Conservation (phyloP, 208 protist species). For the Acanthamoeba healyi region DNA sequence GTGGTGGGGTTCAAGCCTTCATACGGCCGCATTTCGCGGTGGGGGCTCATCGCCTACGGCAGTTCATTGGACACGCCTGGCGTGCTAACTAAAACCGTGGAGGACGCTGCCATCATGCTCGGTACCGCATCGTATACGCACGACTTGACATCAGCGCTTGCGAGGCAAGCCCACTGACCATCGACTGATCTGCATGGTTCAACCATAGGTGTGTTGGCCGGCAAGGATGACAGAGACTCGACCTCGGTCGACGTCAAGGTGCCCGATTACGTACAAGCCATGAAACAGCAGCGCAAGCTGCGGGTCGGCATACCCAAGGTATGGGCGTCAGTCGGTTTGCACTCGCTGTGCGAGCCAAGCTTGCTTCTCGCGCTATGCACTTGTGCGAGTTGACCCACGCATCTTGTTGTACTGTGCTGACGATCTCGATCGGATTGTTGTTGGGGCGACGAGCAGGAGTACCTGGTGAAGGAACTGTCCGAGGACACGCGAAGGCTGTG, state of each 20-base stretch:
- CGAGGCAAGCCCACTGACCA: too few relatives aligned
- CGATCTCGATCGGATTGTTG: not conserved
- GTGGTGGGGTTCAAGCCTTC: constrained; percentile 87
- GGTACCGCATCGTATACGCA: not conserved
- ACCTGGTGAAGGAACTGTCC: constrained; percentile 78
- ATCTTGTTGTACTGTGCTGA: not conserved
- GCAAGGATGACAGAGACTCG: constrained; percentile 75
- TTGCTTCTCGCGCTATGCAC: not conserved
- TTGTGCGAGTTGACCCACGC: too few relatives aligned
- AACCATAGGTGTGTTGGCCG: constrained; percentile 61
- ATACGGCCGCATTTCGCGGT: constrained; percentile 84
- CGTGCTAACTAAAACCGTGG: constrained; percentile 76
- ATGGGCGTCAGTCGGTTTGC: too few relatives aligned
- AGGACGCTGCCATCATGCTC: constrained; percentile 76
- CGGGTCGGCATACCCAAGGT: constrained; percentile 81
- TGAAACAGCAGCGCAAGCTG: constrained; percentile 46
- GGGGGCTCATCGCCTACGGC: constrained; percentile 84
- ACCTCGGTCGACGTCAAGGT: constrained; percentile 72
- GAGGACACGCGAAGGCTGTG: constrained; percentile 75
- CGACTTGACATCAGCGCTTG: not conserved
- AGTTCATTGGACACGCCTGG: constrained; percentile 86
- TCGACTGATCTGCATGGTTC: too few relatives aligned
- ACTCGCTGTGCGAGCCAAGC: not conserved
- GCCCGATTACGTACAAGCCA: constrained; percentile 21
- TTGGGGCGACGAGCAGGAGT: constrained; percentile 76